Percentiles rank a stretch among this genome's conserved stretches.
Conservation (phyloP, 805 yeast species). For the Sporopachydermia quercuum region DNA sequence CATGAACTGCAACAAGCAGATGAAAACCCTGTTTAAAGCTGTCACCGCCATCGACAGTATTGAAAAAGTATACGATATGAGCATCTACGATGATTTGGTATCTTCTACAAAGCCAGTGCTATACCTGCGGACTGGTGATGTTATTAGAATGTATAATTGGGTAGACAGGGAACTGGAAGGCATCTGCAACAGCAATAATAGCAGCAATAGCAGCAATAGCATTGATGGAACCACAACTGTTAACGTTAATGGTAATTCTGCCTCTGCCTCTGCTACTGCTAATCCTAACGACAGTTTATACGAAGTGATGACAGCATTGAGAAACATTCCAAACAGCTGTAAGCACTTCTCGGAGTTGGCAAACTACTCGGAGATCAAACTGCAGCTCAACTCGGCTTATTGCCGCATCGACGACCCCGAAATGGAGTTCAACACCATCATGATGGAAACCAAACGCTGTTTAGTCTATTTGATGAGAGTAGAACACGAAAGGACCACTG, state of each 20-base stretch:
- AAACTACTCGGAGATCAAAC: constrained; percentile 34
- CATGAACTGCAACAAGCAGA: constrained; percentile 30
- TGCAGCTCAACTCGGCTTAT: constrained; percentile 44
- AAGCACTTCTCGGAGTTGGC: constrained; percentile 31
- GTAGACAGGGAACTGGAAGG: not conserved
- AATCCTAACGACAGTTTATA: constrained; percentile 47
- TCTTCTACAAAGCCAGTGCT: constrained; percentile 29
- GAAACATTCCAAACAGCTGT: constrained; percentile 28
- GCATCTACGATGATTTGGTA: constrained; percentile 55
- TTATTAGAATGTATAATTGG: constrained; percentile 12
- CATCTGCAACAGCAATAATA: too few relatives aligned
- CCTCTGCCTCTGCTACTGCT: constrained; percentile 29
- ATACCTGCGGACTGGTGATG: constrained; percentile 20
- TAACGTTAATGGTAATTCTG: constrained; percentile 29
- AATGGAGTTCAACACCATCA: constrained; percentile 39
- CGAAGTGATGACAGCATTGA: constrained; percentile 24
- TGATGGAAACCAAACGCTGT: constrained; percentile 71
- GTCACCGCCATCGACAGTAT: constrained; percentile 38
- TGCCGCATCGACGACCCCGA: constrained; percentile 31
- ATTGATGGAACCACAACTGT: constrained; percentile 29
- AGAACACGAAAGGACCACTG: constrained; percentile 49
- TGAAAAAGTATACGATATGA: constrained; percentile 45
- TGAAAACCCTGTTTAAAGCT: constrained; percentile 28
- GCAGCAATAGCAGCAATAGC: constrained; percentile 29
- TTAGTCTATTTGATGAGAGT: constrained; percentile 72